phyloP scores from a whole-genome alignment of 257 asterid genomes.

The Scutellaria barbata region DNA sequence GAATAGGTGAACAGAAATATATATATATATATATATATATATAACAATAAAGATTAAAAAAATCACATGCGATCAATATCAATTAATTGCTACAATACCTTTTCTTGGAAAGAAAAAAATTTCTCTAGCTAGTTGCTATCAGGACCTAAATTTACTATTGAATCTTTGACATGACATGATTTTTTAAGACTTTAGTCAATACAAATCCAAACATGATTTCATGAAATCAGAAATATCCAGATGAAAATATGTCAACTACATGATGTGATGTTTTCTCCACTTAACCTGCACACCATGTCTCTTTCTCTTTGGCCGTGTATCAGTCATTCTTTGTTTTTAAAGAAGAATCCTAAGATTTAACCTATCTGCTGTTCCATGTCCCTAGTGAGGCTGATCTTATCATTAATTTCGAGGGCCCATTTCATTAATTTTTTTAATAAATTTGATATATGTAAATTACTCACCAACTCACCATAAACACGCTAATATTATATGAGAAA shows the following conservation, averaged over 20 bases:
- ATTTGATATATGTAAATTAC: too few species aligned
- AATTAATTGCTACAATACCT: background rate
- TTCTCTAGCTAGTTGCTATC: too few species aligned
- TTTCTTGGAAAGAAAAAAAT: too few species aligned
- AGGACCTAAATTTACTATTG: too few species aligned
- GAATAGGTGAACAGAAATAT: too few species aligned
- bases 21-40: too few species aligned
- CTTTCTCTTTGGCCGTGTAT: background rate
- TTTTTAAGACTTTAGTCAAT: background rate
- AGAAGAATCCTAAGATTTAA: slow-evolving; percentile 26
- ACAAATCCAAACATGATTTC: background rate
- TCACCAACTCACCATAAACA: too few species aligned
- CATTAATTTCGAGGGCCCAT: background rate
- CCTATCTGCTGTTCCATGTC: slow-evolving; percentile 6
- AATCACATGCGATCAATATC: background rate
- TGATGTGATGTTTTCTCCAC: slow-evolving; percentile 20
- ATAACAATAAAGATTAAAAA: background rate
- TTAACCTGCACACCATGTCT: background rate
- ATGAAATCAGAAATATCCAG: background rate
- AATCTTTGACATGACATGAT: background rate
- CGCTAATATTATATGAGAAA: too few species aligned
- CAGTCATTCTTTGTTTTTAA: slow-evolving; percentile 23
- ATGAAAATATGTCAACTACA: background rate
- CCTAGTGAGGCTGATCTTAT: background rate
- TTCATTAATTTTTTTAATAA: too few species aligned